Percentiles rank a stretch among this genome's conserved stretches.
Evolutionary conservation across 495 filamentous ascomycete genomes (phyloP).

Genomic region (Penicillium riverlandense): DNA sequence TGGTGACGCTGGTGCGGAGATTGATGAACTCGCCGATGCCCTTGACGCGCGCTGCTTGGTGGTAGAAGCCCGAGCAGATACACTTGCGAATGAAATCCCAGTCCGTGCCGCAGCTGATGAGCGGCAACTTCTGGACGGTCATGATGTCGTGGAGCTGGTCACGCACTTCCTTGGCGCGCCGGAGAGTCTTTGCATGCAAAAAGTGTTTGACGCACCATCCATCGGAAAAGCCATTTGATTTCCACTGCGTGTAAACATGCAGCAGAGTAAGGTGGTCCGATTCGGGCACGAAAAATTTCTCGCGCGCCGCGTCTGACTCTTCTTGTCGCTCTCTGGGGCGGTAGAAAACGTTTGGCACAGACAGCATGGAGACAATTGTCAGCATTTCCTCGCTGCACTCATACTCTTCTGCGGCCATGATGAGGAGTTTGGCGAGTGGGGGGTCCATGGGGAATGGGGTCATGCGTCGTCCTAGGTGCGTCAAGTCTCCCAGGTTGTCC

Average conservation of each 20-base stretch:
- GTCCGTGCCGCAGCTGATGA: slow-evolving; percentile 87
- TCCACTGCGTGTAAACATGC: slow-evolving; percentile 95
- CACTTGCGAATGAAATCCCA: slow-evolving; percentile 95
- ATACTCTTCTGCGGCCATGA: slow-evolving; percentile 77
- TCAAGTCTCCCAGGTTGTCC: slow-evolving; percentile 89
- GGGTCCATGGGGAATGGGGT: slow-evolving; percentile 97
- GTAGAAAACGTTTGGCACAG: slow-evolving; percentile 94
- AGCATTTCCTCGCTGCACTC: slow-evolving; percentile 96
- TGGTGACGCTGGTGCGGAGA: slow-evolving; percentile 84
- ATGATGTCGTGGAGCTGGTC: slow-evolving; percentile 94
- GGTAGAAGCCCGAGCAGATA: slow-evolving; percentile 96
- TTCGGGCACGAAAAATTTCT: slow-evolving; percentile 98
- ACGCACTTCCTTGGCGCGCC: slow-evolving; percentile 85
- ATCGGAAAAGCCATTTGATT: slow-evolving; percentile 81
- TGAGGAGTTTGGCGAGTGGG: slow-evolving; percentile 86
- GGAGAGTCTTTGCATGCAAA: slow-evolving; percentile 82
- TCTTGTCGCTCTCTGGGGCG: slow-evolving; percentile 96
- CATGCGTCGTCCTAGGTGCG: slow-evolving; percentile 82
- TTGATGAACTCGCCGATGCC: slow-evolving; percentile 98
- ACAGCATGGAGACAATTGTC: slow-evolving; percentile 97
- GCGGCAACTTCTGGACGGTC: slow-evolving; percentile 83
- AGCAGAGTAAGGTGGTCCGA: slow-evolving; percentile 95
- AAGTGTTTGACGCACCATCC: slow-evolving; percentile 91
- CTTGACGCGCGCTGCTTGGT: slow-evolving; percentile 95
- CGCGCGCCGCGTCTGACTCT: slow-evolving; percentile 91